phyloP scores from a whole-genome alignment of 1,284 basidiomycete genomes.

The Pyrrhoderma noxium region DNA sequence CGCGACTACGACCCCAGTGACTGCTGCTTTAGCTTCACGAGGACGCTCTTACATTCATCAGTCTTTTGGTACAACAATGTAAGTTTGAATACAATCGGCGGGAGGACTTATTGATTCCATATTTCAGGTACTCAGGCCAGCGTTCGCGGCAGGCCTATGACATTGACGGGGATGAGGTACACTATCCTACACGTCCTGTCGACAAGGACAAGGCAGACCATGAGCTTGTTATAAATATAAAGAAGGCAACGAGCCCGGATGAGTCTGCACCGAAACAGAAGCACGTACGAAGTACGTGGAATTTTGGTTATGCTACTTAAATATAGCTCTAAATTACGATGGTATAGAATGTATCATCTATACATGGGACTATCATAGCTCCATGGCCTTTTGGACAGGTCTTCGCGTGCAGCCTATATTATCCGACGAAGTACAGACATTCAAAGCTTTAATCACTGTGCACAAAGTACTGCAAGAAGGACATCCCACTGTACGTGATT shows the following conservation, averaged over 20 bases:
- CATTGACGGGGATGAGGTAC: slow-evolving; percentile 68
- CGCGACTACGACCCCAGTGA: neutral
- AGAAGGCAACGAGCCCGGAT: slow-evolving; percentile 92
- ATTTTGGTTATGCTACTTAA: neutral
- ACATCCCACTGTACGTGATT: slow-evolving; percentile 72
- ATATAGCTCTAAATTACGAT: slow-evolving; percentile 18
- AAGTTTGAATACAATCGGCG: neutral
- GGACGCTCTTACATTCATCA: neutral
- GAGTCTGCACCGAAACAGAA: slow-evolving; percentile 95
- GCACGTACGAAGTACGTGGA: slow-evolving; percentile 84
- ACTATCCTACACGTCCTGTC: slow-evolving; percentile 91
- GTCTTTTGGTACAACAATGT: slow-evolving; percentile 1
- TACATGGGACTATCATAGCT: slow-evolving; percentile 98
- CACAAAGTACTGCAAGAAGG: slow-evolving; percentile 96
- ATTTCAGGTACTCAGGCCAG: slow-evolving; percentile 27
- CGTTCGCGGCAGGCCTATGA: slow-evolving; percentile 40
- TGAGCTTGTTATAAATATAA: slow-evolving; percentile 88
- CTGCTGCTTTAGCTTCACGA: slow-evolving; percentile 2
- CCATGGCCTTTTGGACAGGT: slow-evolving; percentile 93
- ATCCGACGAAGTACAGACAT: slow-evolving; percentile 92
- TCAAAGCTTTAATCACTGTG: slow-evolving; percentile 92
- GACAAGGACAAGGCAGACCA: slow-evolving; percentile 95
- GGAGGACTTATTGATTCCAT: neutral
- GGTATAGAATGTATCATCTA: slow-evolving; percentile 87
- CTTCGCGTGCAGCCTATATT: slow-evolving; percentile 91